Evolutionary conservation across 1,284 basidiomycete genomes (phyloP).

Genomic region (Sporisorium scitamineum): DNA sequence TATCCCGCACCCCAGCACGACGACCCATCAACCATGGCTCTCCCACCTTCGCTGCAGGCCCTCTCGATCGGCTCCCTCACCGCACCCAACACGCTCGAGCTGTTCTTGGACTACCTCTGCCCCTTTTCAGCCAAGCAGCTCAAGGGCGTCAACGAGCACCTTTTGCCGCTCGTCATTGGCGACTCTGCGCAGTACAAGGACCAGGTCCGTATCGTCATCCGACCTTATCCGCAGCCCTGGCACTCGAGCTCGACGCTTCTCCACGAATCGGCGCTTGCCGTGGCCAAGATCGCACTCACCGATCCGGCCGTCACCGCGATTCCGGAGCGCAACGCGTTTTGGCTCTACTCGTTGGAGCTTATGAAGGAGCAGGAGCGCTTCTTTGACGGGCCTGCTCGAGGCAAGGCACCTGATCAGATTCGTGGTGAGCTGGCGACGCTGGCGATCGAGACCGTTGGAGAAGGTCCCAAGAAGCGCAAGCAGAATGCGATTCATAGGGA

Average conservation of each 20-base stretch:
- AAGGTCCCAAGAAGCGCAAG: constrained; percentile 67
- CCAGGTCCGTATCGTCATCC: constrained; percentile 82
- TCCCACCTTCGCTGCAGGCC: constrained; percentile 81
- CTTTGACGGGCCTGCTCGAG: constrained; percentile 81
- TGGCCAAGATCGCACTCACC: constrained; percentile 73
- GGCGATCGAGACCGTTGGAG: constrained; percentile 73
- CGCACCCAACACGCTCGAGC: constrained; percentile 84
- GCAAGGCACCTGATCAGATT: constrained; percentile 79
- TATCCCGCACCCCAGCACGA: background rate
- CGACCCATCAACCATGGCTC: constrained; percentile 75
- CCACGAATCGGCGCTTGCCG: constrained; percentile 84
- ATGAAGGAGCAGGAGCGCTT: constrained; percentile 81
- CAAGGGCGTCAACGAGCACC: constrained; percentile 68
- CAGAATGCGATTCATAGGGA: constrained; percentile 70
- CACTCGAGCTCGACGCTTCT: constrained; percentile 75
- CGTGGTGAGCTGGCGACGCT: constrained; percentile 78
- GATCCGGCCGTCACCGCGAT: constrained; percentile 23
- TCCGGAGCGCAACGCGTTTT: constrained; percentile 55
- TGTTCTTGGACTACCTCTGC: constrained; percentile 73
- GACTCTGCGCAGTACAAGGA: constrained; percentile 74
- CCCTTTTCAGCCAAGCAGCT: constrained; percentile 76
- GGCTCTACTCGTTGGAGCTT: constrained; percentile 73
- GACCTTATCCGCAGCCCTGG: constrained; percentile 81
- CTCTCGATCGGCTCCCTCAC: constrained; percentile 78
- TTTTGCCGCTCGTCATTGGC: constrained; percentile 67